Conservation (phyloP, 768 basidiomycete species). For the Chlorophyllum brunneum region DNA sequence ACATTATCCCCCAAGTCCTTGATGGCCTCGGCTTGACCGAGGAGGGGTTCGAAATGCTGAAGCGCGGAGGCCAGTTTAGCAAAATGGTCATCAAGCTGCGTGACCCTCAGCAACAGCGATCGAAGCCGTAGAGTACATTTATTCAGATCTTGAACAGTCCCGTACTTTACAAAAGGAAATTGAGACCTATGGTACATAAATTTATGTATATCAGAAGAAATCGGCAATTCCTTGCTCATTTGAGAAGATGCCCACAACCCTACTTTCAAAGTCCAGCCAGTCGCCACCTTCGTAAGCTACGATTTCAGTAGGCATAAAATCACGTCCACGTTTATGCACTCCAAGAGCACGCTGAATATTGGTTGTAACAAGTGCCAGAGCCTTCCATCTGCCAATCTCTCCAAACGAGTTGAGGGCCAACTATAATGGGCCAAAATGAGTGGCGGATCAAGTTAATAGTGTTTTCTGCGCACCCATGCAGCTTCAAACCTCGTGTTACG, state of each 20-base stretch:
- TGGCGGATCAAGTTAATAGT: conserved; percentile 27
- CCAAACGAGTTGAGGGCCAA: conserved; percentile 31
- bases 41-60: conserved; percentile 67
- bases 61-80: conserved; percentile 67
- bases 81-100: conserved; percentile 63
- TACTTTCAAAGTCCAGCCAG: conserved; percentile 40
- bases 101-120: background rate
- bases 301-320: conserved; percentile 25
- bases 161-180: too few species aligned
- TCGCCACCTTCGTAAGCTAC: conserved; percentile 38
- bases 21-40: conserved; percentile 60
- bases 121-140: background rate
- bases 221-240: conserved; percentile 29
- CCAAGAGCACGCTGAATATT: conserved; percentile 43
- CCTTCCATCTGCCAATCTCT: conserved; percentile 32
- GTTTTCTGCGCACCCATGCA: conserved; percentile 41
- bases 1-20: conserved; percentile 67
- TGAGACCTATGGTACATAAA: too few species aligned
- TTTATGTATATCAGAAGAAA: conserved; percentile 26
- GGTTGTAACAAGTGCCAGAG: conserved; percentile 37
- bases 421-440: conserved; percentile 15
- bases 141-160: too few species aligned
- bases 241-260: conserved; percentile 40
- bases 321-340: conserved; percentile 13
- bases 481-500: conserved; percentile 69